Conservation (phyloP, 2,329 filamentous ascomycete species). For the Aspergillus phoenicis region DNA sequence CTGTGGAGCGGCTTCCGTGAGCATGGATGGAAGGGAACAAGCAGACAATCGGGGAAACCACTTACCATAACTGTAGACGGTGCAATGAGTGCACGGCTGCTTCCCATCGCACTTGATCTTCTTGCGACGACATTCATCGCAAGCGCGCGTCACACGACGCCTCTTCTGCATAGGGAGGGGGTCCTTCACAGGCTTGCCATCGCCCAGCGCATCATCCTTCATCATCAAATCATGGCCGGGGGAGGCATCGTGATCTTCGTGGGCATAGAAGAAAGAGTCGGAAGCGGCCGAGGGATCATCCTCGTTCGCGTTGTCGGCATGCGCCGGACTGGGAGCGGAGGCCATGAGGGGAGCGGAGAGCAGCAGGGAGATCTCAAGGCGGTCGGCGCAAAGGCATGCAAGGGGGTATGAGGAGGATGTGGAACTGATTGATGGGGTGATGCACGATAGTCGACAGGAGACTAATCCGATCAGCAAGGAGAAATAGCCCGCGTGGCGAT, state of each 20-base stretch:
- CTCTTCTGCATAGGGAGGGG: slow-evolving; percentile 69
- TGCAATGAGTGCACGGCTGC: slow-evolving; percentile 91
- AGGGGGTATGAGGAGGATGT: slow-evolving; percentile 14
- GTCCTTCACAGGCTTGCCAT: slow-evolving; percentile 33
- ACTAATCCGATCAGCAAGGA: slow-evolving; percentile 15
- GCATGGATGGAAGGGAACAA: neutral
- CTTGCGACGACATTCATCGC: slow-evolving; percentile 80
- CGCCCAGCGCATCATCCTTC: slow-evolving; percentile 27
- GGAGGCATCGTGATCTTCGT: slow-evolving; percentile 24
- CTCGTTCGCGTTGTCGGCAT: slow-evolving; percentile 30
- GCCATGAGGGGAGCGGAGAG: slow-evolving; percentile 28
- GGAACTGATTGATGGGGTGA: slow-evolving; percentile 6
- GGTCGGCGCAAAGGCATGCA: slow-evolving; percentile 21
- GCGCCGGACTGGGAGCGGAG: slow-evolving; percentile 25
- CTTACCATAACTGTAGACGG: slow-evolving; percentile 96
- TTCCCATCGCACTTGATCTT: slow-evolving; percentile 89
- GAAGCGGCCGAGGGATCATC: slow-evolving; percentile 30
- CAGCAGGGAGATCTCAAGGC: slow-evolving; percentile 16
- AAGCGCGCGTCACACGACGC: slow-evolving; percentile 75
- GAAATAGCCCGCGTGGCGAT: slow-evolving; percentile 23
- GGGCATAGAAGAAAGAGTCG: slow-evolving; percentile 23
- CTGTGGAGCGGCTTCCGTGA: slow-evolving; percentile 48
- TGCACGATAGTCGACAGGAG: slow-evolving; percentile 14
- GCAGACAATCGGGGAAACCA: neutral
- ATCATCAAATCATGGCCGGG: slow-evolving; percentile 20